phyloP scores from a whole-genome alignment of 2,329 filamentous ascomycete species.

The Immersiporthe knoxdaviesiana region DNA sequence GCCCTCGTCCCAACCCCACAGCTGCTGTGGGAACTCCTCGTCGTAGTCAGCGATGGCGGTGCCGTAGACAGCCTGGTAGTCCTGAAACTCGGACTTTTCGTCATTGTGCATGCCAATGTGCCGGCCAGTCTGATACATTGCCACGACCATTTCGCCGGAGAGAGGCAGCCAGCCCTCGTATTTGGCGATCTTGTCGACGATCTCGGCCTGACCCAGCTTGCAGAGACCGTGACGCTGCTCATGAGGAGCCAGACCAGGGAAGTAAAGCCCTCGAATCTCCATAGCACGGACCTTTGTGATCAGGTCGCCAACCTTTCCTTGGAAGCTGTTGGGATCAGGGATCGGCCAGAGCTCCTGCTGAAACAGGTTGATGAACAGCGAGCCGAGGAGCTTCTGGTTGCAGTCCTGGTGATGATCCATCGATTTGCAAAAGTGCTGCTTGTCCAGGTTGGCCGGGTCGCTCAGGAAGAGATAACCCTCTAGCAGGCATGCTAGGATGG shows the following conservation, averaged over 20 bases:
- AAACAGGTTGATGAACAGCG: slow-evolving; percentile 22
- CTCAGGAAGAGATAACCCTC: slow-evolving; percentile 20
- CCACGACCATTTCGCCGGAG: slow-evolving; percentile 18
- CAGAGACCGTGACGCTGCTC: slow-evolving; percentile 26
- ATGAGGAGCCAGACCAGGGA: slow-evolving; percentile 21
- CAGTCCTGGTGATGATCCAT: slow-evolving; percentile 21
- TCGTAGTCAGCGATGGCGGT: slow-evolving; percentile 11
- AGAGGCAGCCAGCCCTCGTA: slow-evolving; percentile 14
- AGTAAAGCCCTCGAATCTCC: slow-evolving; percentile 24
- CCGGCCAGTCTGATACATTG: slow-evolving; percentile 25
- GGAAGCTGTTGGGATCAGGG: slow-evolving; percentile 16
- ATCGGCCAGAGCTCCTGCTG: slow-evolving; percentile 26
- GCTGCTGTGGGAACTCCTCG: slow-evolving; percentile 20
- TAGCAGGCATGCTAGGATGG: slow-evolving; percentile 11
- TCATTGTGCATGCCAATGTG: slow-evolving; percentile 5
- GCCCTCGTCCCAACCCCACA: slow-evolving; percentile 23
- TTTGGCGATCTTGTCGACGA: slow-evolving; percentile 12
- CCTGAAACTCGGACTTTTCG: slow-evolving; percentile 23
- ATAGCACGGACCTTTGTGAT: slow-evolving; percentile 17
- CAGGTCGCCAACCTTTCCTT: slow-evolving; percentile 18
- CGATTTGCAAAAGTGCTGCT: slow-evolving; percentile 26
- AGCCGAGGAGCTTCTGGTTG: slow-evolving; percentile 28
- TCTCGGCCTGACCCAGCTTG: slow-evolving; percentile 23
- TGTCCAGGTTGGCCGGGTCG: slow-evolving; percentile 6
- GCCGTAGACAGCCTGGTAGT: slow-evolving; percentile 17